Evolutionary conservation across 2,329 filamentous ascomycete genomes (phyloP), one percentile per base, ranked within the genome.

Genomic region (Endoconidiophora polonica): DNA sequence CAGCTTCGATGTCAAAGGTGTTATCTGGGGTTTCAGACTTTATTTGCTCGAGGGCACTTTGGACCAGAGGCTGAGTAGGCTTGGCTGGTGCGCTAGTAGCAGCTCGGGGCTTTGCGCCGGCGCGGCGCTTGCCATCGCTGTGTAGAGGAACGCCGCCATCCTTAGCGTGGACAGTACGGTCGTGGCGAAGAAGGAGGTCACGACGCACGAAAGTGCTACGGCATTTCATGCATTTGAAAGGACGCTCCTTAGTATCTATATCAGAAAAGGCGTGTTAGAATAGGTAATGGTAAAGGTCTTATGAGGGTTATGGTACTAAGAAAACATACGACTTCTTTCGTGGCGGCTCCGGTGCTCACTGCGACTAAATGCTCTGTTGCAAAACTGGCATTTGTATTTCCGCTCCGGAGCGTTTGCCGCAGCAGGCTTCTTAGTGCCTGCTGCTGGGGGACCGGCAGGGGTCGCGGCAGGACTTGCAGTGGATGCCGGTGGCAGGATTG

Each of bases 321-420:
- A 49, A 56, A 41, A 90, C 90, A 74, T 91, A 96, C 91, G 91
- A 65, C 87, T 94, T 69, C 91, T 78, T 69, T 98, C 91, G 68
- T 98, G 91, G 67, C 91, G 77, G 68, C 87, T 95, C 60, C 91
- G 79, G 67, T 98, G 91, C 68, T 98, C 91, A 66, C 87, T 94
- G 66, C 91, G 77, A 70, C 88, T 95, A 66, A 98, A 98, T 56
- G 91, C 91, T 66, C 91, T 78, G 69, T 88, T 88, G 72, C 91
- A 96, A 68, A 94, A 96, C 73, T 94, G 87, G 71, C 91, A 98
- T 67, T 96, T 95, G 79, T 98, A 98, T 69, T 95, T 94, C 73
- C 93, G 90, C 72, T 96, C 91, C 51, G 88, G 86, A 59, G 79
- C 51, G 38, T 46, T 53, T 18, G 51, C 43, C 22, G 46, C 43